A percentile compares a stretch with the other conserved stretches of the same genome.
Evolutionary conservation across 176 grass and related monocot species (phyloP).

Genomic region (Olyra latifolia): DNA sequence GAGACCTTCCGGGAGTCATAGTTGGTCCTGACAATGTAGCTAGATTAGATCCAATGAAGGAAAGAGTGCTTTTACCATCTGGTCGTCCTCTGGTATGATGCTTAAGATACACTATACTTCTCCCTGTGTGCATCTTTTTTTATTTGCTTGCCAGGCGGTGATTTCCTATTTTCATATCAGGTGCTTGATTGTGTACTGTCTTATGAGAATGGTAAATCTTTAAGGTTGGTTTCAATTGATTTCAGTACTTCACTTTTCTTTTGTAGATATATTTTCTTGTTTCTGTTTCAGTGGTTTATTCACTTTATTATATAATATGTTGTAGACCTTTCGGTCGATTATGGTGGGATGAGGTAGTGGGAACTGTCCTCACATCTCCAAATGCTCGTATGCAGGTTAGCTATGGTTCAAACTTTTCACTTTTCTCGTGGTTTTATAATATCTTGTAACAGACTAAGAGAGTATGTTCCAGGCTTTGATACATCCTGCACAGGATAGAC

Average conservation of each 20-base stretch:
- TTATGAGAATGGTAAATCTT: conserved; percentile 71
- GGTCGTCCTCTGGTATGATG: conserved; percentile 71
- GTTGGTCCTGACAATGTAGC: conserved; percentile 76
- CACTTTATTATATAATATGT: background rate
- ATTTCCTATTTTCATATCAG: conserved; percentile 52
- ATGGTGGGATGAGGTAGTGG: conserved; percentile 94
- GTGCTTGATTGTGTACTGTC: conserved; percentile 68
- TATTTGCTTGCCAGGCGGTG: background rate
- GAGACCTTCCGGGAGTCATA: conserved; percentile 79
- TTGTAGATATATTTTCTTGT: background rate
- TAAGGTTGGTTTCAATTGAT: conserved; percentile 52
- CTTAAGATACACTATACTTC: conserved; percentile 7
- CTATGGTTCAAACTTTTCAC: conserved; percentile 26
- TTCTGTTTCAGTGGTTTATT: conserved; percentile 18
- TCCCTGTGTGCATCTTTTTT: conserved; percentile 6
- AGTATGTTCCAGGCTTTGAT: conserved; percentile 63
- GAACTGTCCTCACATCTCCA: conserved; percentile 77
- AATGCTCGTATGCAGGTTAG: conserved; percentile 68
- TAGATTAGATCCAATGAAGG: conserved; percentile 78
- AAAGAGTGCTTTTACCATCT: conserved; percentile 75
- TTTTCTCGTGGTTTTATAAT: conserved; percentile 22
- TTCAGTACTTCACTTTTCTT: conserved; percentile 16
- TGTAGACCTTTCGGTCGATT: conserved; percentile 77
- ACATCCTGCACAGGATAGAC: conserved; percentile 85
- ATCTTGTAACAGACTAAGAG: conserved; percentile 32